Conservation (phyloP, 2,329 filamentous ascomycete species). For the Ascochyta lentis region DNA sequence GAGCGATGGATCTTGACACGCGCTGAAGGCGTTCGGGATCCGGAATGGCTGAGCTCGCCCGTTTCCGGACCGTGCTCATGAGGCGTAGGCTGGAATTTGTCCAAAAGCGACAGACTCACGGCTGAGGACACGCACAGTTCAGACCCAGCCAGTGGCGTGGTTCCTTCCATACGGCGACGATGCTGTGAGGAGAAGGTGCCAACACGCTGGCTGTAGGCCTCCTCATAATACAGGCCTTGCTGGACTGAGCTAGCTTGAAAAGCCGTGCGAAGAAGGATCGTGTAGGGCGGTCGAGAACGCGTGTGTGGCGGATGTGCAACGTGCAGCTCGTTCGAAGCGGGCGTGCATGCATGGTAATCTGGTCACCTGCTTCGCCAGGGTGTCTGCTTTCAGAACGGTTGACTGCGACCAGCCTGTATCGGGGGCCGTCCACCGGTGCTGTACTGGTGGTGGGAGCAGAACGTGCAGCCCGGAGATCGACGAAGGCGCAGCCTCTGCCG, state of each 20-base stretch:
- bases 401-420: not conserved
- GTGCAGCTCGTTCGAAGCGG: not conserved
- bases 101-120: not conserved
- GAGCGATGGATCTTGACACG: not conserved
- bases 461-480: not conserved
- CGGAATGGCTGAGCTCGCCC: not conserved
- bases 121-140: conserved; percentile 1
- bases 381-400: not conserved
- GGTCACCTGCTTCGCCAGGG: conserved; percentile 21
- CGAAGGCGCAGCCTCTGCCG: not conserved
- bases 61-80: not conserved
- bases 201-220: no score
- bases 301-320: conserved; percentile 1
- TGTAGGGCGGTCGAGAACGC: not conserved
- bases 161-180: not conserved
- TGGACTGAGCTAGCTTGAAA: not conserved
- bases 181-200: not conserved
- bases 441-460: not conserved
- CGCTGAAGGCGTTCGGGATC: conserved; percentile 5
- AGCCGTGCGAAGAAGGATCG: not conserved
- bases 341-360: conserved; percentile 23
- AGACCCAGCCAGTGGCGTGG: not conserved
- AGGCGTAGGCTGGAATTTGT: conserved; percentile 1
- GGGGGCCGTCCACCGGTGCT: not conserved
- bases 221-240: not conserved